phyloP scores from a whole-genome alignment of 495 filamentous ascomycete species.

The Podospora comata region DNA sequence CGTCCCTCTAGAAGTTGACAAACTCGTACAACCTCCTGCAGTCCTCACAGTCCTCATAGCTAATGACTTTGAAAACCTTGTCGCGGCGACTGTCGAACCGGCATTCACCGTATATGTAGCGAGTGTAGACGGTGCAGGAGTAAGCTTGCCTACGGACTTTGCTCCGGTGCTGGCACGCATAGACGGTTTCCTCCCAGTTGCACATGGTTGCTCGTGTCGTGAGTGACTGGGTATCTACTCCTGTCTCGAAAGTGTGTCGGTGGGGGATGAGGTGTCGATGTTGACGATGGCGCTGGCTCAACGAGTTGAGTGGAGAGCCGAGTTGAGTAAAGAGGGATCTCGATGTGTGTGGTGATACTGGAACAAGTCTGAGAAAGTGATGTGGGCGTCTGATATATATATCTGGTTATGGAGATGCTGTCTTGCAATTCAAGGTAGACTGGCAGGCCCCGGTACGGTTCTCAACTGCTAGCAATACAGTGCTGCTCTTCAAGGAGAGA shows the following conservation, averaged over 20 bases:
- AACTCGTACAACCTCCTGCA: conserved; percentile 19
- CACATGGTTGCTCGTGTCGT: conserved; percentile 16
- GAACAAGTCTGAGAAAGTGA: neutral
- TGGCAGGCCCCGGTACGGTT: neutral
- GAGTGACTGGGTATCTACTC: neutral
- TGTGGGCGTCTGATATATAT: neutral
- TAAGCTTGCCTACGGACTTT: conserved; percentile 18
- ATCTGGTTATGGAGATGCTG: neutral
- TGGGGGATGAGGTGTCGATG: neutral
- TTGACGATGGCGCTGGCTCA: neutral
- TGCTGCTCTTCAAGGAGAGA: neutral
- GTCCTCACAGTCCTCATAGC: conserved; percentile 21
- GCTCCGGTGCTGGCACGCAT: conserved; percentile 19
- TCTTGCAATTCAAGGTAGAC: neutral
- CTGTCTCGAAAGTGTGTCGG: neutral
- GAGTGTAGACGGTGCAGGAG: conserved; percentile 25
- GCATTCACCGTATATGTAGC: conserved; percentile 24
- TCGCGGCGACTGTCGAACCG: conserved; percentile 12
- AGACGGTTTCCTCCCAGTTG: conserved; percentile 24
- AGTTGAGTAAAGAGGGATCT: neutral
- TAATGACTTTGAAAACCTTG: conserved; percentile 20
- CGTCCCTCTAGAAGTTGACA: conserved; percentile 16
- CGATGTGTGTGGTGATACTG: neutral
- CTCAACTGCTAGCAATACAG: neutral
- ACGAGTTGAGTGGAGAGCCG: neutral